phyloP scores from a whole-genome alignment of 495 filamentous ascomycete species.

The Lentithecium fluviatile region DNA sequence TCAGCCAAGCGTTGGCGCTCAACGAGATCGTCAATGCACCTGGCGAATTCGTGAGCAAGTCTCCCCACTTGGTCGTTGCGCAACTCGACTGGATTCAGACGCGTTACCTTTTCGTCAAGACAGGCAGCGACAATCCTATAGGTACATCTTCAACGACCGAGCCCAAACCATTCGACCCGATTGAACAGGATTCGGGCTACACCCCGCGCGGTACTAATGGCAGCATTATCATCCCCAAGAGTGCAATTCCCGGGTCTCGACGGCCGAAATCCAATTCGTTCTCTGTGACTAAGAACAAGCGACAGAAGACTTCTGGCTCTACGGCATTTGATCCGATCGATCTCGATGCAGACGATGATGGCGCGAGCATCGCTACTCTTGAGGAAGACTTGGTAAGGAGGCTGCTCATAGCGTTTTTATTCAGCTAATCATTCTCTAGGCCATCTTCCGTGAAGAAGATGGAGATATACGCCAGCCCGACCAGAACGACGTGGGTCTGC shows the following conservation, averaged over 20 bases:
- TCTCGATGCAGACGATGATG: conserved; percentile 35
- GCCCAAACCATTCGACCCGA: conserved; percentile 41
- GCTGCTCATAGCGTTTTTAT: no score
- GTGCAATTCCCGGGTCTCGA: conserved; percentile 48
- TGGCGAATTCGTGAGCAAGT: conserved; percentile 53
- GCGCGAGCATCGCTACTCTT: conserved; percentile 53
- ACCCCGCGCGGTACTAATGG: conserved; percentile 45
- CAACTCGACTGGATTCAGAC: conserved; percentile 88
- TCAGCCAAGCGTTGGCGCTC: conserved; percentile 64
- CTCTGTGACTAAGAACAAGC: conserved; percentile 33
- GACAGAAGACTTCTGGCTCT: conserved; percentile 36
- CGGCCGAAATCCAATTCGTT: conserved; percentile 24
- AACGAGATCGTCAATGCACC: conserved; percentile 87
- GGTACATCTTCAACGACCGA: conserved; percentile 14
- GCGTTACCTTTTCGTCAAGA: conserved; percentile 75
- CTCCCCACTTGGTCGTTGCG: conserved; percentile 69
- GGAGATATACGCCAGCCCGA: neutral
- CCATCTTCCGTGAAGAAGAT: conserved; percentile 47
- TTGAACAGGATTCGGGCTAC: conserved; percentile 56
- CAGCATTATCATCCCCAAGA: conserved; percentile 53
- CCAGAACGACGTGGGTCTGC: conserved; percentile 13
- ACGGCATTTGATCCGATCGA: conserved; percentile 31
- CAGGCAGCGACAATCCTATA: neutral
- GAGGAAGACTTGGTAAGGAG: conserved; percentile 48
- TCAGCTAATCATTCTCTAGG: no score